Base-by-base conservation (phyloP, 306 rosid species). In the Malus sieversii region DNA sequence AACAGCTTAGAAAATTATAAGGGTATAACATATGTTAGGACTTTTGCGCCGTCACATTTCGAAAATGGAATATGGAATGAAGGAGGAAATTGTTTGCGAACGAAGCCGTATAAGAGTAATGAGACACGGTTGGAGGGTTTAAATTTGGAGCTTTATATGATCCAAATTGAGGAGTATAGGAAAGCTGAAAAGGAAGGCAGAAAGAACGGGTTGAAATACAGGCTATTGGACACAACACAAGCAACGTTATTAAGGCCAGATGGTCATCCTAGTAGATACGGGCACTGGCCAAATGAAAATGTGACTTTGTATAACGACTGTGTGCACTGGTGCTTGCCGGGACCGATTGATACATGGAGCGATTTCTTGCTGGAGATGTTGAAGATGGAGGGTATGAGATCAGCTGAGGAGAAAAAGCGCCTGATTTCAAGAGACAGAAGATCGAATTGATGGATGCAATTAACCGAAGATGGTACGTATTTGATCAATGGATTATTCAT, bases 241-340 rank as follows among this genome's bases (percentile, higher is more conserved):
- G 91, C 98, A 5, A 55, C 75, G 55, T 46, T 86, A 74, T 71
- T 89, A 71, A 91, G 99, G 68, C 99, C 97, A 48, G 99, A 96
- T 80, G 99, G 99, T 6, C 98, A 96, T 23, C 99, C 99, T 1
- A 89, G 97, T 81, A 82, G 53, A 51, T 90, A 83, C 76, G 96
- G 99, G 1, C 99, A 92, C 79, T 89, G 92, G 98, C 90, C 98
- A 1, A 29, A 85, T 48, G 96, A 81, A 15, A 92, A 89, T 42
- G 94, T 84, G 45, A 92, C 92, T 10, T 66, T 90, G 82, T 86
- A 84, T 57, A 92, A 92, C 74, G 99, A 96, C 52, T 96, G 99
- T 83, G 93, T 92, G 25, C 99, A 96, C 33, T 96, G 96, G 97
- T 91, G 97, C 75, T 82, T 91, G 80, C 97, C 96, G 1, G 96